phyloP scores from a whole-genome alignment of 2,329 filamentous ascomycete genomes.

The Aplosporella prunicola region DNA sequence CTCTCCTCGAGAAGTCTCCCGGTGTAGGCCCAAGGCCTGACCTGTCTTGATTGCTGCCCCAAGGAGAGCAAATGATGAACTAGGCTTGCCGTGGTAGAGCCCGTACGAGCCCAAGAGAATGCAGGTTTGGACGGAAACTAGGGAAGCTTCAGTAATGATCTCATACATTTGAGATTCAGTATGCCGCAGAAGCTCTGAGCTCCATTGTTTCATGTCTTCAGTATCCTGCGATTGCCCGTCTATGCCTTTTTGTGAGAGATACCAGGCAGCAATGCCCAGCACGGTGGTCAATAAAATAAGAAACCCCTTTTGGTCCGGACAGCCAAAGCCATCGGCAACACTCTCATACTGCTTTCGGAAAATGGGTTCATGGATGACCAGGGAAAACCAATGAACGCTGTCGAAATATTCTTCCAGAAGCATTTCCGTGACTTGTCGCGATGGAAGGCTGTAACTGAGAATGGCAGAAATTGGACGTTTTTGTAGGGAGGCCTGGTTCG shows the following conservation, averaged over 20 bases:
- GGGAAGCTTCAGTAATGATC: slow-evolving; percentile 32
- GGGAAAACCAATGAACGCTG: slow-evolving; percentile 37
- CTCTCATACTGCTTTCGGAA: slow-evolving; percentile 27
- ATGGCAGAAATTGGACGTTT: slow-evolving; percentile 19
- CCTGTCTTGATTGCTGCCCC: slow-evolving; percentile 31
- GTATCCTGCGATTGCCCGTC: slow-evolving; percentile 7
- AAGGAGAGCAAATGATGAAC: slow-evolving; percentile 30
- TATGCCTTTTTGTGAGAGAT: slow-evolving; percentile 21
- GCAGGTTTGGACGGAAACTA: slow-evolving; percentile 30
- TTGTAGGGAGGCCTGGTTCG: slow-evolving; percentile 13
- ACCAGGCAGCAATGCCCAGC: slow-evolving; percentile 32
- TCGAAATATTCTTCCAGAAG: slow-evolving; percentile 34
- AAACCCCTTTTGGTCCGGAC: slow-evolving; percentile 27
- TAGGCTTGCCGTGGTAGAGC: slow-evolving; percentile 35
- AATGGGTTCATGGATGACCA: slow-evolving; percentile 34
- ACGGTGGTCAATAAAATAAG: slow-evolving; percentile 30
- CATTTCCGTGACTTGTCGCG: slow-evolving; percentile 19
- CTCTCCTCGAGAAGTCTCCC: slow-evolving; percentile 17
- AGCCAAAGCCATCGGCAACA: slow-evolving; percentile 26
- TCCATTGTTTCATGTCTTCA: slow-evolving; percentile 15
- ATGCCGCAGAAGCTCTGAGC: slow-evolving; percentile 16
- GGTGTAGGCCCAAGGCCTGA: slow-evolving; percentile 27
- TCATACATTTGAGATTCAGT: slow-evolving; percentile 29
- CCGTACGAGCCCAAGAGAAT: slow-evolving; percentile 33
- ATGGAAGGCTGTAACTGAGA: slow-evolving; percentile 22